Evolutionary conservation across 164 flowering plant genomes (phyloP).

Genomic region (Cinnamomum micranthum): DNA sequence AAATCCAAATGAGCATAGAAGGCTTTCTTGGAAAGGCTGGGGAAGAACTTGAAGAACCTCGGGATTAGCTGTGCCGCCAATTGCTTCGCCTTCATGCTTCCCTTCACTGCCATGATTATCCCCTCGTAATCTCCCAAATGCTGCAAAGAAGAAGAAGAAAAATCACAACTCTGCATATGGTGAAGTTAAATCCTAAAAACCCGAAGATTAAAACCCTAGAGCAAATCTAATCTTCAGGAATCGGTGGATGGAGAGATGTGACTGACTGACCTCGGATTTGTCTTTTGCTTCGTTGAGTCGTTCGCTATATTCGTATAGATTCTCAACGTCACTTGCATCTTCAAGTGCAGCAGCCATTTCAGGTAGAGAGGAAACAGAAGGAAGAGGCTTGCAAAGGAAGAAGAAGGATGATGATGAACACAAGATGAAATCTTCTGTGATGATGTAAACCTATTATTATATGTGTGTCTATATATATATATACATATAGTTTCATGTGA

Average conservation of each 20-base stretch:
- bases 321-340: conserved; percentile 70
- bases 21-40: conserved; percentile 49
- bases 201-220: too few relatives aligned
- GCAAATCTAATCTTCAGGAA: too few relatives aligned
- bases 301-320: conserved; percentile 91
- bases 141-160: conserved; percentile 27
- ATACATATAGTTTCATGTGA: too few relatives aligned
- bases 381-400: too few relatives aligned
- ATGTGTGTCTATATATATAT: too few relatives aligned
- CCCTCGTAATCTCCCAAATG: conserved; percentile 74
- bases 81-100: conserved; percentile 79
- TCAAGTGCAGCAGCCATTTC: conserved; percentile 24
- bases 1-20: conserved; percentile 70
- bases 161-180: neutral
- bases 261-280: conserved; percentile 64
- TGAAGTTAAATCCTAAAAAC: too few relatives aligned
- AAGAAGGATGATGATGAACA: too few relatives aligned
- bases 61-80: conserved; percentile 95
- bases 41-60: conserved; percentile 87
- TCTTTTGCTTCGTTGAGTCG: conserved; percentile 87
- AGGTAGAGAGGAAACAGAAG: neutral
- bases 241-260: too few relatives aligned
- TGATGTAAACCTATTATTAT: too few relatives aligned
- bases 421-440: too few relatives aligned
- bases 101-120: conserved; percentile 65